These are phyloP conservation scores for Botrytis galanthina DNA, from an alignment of 2,329 filamentous ascomycete species.

Conservation along the genomic window DNA sequence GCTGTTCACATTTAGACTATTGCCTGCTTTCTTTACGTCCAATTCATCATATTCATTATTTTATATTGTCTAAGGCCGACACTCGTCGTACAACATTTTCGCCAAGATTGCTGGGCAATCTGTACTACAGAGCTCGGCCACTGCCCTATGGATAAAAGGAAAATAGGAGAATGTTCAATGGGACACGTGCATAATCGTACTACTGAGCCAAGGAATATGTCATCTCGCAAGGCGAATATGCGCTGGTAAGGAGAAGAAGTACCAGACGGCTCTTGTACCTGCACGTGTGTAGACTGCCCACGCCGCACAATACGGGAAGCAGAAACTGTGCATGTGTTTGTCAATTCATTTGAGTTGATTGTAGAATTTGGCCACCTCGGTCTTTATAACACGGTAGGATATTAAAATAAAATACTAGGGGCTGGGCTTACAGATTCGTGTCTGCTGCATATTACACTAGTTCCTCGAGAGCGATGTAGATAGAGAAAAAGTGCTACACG, in stretches of 20 bases:
- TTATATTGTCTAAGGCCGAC: not conserved
- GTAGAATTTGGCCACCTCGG: not conserved
- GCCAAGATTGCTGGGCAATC: slow-evolving; percentile 7
- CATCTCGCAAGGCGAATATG: not conserved
- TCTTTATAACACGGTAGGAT: not conserved
- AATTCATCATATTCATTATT: not conserved
- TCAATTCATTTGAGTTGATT: not conserved
- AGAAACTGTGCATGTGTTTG: not conserved
- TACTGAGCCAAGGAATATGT: not conserved
- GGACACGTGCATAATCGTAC: not conserved
- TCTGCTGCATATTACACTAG: not conserved
- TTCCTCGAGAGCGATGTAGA: not conserved
- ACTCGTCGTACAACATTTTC: not conserved
- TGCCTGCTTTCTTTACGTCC: not conserved
- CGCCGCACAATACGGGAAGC: not conserved
- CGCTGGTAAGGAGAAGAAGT: not conserved
- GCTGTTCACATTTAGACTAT: not conserved
- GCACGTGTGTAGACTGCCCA: not conserved
- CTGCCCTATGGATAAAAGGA: not conserved
- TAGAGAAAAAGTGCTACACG: not conserved
- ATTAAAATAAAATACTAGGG: too few relatives aligned
- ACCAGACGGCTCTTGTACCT: not conserved
- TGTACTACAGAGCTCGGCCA: not conserved
- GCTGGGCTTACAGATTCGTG: not conserved
- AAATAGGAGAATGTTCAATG: not conserved